These are phyloP conservation scores for Apiotrichum gamsii DNA, from an alignment of 1,284 basidiomycete genomes.

Conservation along the genomic window DNA sequence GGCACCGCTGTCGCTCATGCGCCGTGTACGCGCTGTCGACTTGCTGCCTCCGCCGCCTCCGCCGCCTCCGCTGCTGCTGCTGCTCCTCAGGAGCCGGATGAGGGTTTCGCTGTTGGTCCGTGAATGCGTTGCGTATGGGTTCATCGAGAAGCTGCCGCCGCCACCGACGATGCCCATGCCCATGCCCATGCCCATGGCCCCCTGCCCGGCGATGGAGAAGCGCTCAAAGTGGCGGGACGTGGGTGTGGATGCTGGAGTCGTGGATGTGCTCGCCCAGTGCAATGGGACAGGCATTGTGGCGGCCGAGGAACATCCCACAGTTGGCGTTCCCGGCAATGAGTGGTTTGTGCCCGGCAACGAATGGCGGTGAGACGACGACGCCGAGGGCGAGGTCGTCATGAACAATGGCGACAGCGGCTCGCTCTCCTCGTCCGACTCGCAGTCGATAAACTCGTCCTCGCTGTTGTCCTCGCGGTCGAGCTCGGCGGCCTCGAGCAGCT, in stretches of 20 bases:
- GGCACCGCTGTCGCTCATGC: slow-evolving; percentile 6
- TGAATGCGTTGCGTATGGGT: slow-evolving; percentile 1
- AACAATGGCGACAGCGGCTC: neutral
- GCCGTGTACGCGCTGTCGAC: slow-evolving; percentile 5
- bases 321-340: slow-evolving; percentile 2
- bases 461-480: slow-evolving; percentile 6
- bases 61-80: too few relatives aligned
- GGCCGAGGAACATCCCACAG: neutral
- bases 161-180: neutral
- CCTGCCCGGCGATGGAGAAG: neutral
- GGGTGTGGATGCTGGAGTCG: neutral
- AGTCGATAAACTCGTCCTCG: slow-evolving; percentile 1
- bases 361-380: too few relatives aligned
- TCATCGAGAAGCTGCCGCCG: slow-evolving; percentile 2
- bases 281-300: neutral
- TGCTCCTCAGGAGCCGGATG: neutral
- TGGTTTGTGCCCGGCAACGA: neutral
- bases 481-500: slow-evolving; percentile 12
- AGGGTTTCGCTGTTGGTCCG: neutral
- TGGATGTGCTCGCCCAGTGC: slow-evolving; percentile 6
- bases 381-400: too few relatives aligned
- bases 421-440: neutral
- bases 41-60: too few relatives aligned
- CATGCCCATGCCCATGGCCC: neutral
- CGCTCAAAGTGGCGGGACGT: neutral